Evolutionary conservation across 306 rosid species (phyloP), one percentile per base, ranked within the genome.

Genomic region (Lathyrus oleraceus): DNA sequence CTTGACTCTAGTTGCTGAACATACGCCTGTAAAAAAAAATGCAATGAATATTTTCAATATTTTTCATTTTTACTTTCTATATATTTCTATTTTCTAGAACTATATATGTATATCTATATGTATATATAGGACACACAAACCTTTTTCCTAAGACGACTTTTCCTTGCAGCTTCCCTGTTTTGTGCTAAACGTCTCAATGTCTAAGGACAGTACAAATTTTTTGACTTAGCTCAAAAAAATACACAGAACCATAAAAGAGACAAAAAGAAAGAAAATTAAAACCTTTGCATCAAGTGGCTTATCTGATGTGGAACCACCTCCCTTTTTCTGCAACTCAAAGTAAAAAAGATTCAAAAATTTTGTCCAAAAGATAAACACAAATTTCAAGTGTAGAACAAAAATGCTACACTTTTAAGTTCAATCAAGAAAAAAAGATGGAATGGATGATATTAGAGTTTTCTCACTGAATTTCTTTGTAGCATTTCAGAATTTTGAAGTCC

Each of bases 81-180:
- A 14, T 43, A 5, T 61, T 61, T 54, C 8, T 51, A 76, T 39
- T 14, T 43, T 20, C 39, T 32, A 11, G 17, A 48, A 16, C 52
- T 47, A 35, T 35, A 35, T 35, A 35, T 7, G 39, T 35, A 35
- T 47, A n/a, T 15, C 1, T 32, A 52, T n/a, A 27, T 56, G 3
- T 44, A 19, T 42, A 3, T 15, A 14, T 65, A 62, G 44, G 68
- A 59, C 68, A 43, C 40, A 92, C 21, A 47, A 47, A 52, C 98
- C 96, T 93, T 93, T 65, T 93, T 93, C 72, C 97, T 88, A 15
- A 90, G 83, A 40, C 97, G 96, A 83, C 98, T 93, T 83, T 93
- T 93, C 84, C 84, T 88, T 69, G 98, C 97, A 59, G 98, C 98
- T 23, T 90, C 98, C 82, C 98, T 81, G 87, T 93, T 93, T 69